Base-by-base conservation (phyloP, 148 eudicot genomes). In the Chenopodium berlandieri region DNA sequence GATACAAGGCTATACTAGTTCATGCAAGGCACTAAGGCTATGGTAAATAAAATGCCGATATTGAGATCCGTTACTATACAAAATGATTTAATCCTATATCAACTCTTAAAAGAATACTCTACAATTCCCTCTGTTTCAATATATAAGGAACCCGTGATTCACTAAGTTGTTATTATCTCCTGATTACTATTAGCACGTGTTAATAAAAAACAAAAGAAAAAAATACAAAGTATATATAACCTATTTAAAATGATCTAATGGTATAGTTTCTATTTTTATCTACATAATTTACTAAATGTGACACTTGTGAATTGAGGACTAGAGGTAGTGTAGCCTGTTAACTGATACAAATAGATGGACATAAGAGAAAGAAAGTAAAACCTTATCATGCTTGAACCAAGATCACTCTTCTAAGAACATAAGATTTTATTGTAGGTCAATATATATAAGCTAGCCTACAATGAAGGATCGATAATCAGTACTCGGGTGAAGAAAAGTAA, bases 401-500 rank as follows among this genome's bases (percentile, higher is more conserved):
- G 37, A 60, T 19, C n/a, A 23, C 79, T 22, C 27, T 44, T 52
- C 37, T 11, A n/a, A 62, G 32, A 30, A 9, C 23, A 34, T 4
- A 14, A 62, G 19, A 62, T n/a, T 48, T 40, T 23, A 12, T 40
- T 13, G 16, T 30, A 67, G 34, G 32, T 6, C 71, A 19, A 14
- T 62, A 62, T 5, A 20, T 8, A 56, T 13, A 67, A 8, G 69
- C 37, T 30, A 67, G 37, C 37, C 12, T 25, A 67, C 7, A 67
- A 19, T 3, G 11, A 77, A 11, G 11, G 60, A 76, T n/a, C 12
- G 68, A 3, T 9, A 54, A 32, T 52, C 44, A 52, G 32, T 73
- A 54, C 20, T 66, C 62, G 40, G 7, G 76, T 75, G 23, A 67
- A 31, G 66, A 56, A 22, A 77, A n/a, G 22, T 40, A 73, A 85